Evolutionary conservation across 2,329 filamentous ascomycete species (phyloP).

Genomic region (Dendryphion nanum): DNA sequence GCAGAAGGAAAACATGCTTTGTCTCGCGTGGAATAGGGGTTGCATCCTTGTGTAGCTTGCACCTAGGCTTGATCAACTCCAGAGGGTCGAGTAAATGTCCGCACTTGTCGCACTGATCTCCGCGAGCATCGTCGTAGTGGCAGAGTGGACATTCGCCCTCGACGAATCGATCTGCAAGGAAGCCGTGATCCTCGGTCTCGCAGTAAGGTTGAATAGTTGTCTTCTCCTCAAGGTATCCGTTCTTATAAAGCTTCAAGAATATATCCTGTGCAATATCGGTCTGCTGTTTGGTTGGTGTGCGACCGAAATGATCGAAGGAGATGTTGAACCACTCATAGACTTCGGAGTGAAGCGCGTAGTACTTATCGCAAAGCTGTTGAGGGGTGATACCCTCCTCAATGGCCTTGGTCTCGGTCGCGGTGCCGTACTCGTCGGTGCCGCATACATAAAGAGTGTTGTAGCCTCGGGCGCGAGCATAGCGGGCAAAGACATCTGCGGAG

Average conservation of each 20-base stretch:
- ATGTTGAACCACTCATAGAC: constrained; percentile 98
- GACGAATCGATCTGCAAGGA: constrained; percentile 62
- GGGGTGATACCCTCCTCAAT: constrained; percentile 83
- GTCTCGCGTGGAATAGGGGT: constrained; percentile 78
- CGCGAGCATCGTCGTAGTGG: constrained; percentile 51
- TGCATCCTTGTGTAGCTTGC: constrained; percentile 78
- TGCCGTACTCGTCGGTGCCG: constrained; percentile 92
- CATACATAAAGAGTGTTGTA: constrained; percentile 82
- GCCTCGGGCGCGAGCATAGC: constrained; percentile 75
- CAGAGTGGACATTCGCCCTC: constrained; percentile 78
- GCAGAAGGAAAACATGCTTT: constrained; percentile 84
- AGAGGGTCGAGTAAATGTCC: constrained; percentile 48
- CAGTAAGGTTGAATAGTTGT: constrained; percentile 90
- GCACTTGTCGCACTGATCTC: constrained; percentile 56
- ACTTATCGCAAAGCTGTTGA: constrained; percentile 84
- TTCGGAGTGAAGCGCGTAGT: constrained; percentile 83
- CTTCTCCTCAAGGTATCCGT: constrained; percentile 83
- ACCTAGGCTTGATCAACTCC: constrained; percentile 62
- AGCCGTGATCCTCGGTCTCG: constrained; percentile 56
- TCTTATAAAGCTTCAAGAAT: constrained; percentile 82
- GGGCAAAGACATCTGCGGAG: constrained; percentile 77
- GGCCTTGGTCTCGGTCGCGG: constrained; percentile 92
- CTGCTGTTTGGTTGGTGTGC: constrained; percentile 84
- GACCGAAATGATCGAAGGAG: constrained; percentile 90
- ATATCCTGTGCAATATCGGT: constrained; percentile 92